phyloP scores from a whole-genome alignment of 2,329 filamentous ascomycete species.

The Paradendryphiella salina region DNA sequence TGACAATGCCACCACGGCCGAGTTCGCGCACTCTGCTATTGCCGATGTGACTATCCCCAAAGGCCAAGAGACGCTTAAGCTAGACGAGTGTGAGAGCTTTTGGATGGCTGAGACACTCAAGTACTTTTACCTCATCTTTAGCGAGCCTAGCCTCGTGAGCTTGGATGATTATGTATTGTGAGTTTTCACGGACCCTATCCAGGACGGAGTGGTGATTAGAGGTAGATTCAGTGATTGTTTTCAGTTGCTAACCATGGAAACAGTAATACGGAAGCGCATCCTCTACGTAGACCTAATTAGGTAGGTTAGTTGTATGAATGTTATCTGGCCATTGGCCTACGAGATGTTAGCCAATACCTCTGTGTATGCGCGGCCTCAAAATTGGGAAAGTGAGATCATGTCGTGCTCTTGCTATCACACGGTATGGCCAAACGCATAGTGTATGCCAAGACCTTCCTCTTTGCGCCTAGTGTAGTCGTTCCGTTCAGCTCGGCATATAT shows the following conservation, averaged over 20 bases:
- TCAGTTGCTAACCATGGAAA: not conserved
- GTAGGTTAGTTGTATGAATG: not conserved
- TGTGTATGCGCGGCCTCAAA: not conserved
- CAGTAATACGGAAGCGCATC: slow-evolving; percentile 59
- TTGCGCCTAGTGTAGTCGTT: not conserved
- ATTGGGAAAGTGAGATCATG: not conserved
- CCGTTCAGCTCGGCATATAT: not conserved
- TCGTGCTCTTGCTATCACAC: no score
- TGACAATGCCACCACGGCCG: slow-evolving; percentile 65
- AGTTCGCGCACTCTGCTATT: slow-evolving; percentile 71
- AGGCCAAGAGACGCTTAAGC: slow-evolving; percentile 30
- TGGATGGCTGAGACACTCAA: slow-evolving; percentile 91
- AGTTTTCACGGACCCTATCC: slow-evolving; percentile 9
- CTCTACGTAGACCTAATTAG: slow-evolving; percentile 47
- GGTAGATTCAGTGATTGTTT: no score
- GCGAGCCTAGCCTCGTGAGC: slow-evolving; percentile 65
- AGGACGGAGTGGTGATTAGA: not conserved
- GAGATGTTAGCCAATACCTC: not conserved
- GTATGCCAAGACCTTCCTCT: slow-evolving; percentile 1
- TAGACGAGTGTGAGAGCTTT: slow-evolving; percentile 66
- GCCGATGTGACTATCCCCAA: slow-evolving; percentile 59
- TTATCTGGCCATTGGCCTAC: not conserved
- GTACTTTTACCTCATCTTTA: slow-evolving; percentile 86
- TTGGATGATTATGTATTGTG: slow-evolving; percentile 68
- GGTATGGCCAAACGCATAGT: not conserved